Percentiles rank a stretch among this genome's conserved stretches.
These are phyloP conservation scores for Fusarium pseudocircinatum DNA, from an alignment of 2,329 filamentous ascomycete species.

Conservation along the genomic window DNA sequence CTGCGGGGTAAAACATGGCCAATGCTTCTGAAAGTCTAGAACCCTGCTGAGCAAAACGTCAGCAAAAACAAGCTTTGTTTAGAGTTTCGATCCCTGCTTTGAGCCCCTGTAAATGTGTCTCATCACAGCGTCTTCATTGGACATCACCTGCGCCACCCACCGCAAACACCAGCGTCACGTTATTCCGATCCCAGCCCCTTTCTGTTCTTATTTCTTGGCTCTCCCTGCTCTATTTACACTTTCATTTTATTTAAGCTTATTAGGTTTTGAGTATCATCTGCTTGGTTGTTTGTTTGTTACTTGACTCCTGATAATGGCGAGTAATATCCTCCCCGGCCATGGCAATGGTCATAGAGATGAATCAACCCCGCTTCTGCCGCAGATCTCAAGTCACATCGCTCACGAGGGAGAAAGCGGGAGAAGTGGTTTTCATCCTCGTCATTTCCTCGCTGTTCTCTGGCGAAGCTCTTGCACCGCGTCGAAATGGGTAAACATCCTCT, in stretches of 20 bases:
- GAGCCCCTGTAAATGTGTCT: constrained; percentile 27
- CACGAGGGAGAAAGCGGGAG: constrained; percentile 58
- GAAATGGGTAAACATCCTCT: constrained; percentile 58
- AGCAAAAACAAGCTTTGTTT: constrained; percentile 33
- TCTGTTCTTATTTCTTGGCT: neutral
- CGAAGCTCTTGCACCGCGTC: constrained; percentile 55
- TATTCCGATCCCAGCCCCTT: constrained; percentile 3
- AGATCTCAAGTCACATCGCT: constrained; percentile 20
- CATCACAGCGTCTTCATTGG: constrained; percentile 12
- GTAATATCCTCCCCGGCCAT: constrained; percentile 20
- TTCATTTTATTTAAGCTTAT: neutral
- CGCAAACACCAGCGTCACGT: constrained; percentile 14
- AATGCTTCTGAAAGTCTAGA: neutral
- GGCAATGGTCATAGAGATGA: constrained; percentile 23
- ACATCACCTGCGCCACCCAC: constrained; percentile 21
- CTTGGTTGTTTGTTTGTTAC: neutral
- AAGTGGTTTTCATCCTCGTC: constrained; percentile 53
- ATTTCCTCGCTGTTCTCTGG: constrained; percentile 56
- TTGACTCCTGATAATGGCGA: constrained; percentile 8
- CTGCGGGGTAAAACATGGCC: neutral
- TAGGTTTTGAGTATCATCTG: rapidly evolving
- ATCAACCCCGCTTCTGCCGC: constrained; percentile 46
- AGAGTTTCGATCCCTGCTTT: constrained; percentile 17
- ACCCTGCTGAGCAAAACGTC: constrained; percentile 8
- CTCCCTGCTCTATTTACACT: neutral